Conservation (phyloP, 306 rosid genomes). For the Vigna nakashimae region DNA sequence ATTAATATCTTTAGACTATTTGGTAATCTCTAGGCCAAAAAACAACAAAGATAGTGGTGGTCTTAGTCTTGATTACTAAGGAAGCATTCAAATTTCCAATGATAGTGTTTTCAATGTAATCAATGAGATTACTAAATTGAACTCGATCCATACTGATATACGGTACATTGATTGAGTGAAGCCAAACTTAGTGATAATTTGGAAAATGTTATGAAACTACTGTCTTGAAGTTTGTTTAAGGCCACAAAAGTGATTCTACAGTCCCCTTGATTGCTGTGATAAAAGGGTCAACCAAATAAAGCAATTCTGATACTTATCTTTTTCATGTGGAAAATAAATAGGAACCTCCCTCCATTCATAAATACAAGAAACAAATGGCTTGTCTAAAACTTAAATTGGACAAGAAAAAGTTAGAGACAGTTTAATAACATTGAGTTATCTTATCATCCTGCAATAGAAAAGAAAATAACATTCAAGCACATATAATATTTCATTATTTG, state of each 20-base stretch:
- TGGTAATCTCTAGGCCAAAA: not conserved
- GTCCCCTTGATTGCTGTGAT: not conserved
- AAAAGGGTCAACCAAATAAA: not conserved
- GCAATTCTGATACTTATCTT: not conserved
- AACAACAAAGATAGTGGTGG: not conserved
- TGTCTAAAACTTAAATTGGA: slow-evolving; percentile 13
- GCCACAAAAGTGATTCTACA: too few species aligned
- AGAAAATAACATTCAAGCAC: slow-evolving; percentile 43
- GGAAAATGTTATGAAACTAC: too few species aligned
- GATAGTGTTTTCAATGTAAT: not conserved
- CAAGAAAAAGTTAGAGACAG: not conserved
- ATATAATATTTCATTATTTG: slow-evolving; percentile 54
- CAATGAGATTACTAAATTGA: not conserved
- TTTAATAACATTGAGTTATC: slow-evolving; percentile 29
- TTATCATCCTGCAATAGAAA: slow-evolving; percentile 33
- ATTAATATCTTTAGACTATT: too few species aligned
- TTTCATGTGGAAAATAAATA: not conserved
- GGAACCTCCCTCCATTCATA: slow-evolving; percentile 2
- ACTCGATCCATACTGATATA: not conserved
- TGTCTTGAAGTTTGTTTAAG: too few species aligned
- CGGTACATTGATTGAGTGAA: not conserved
- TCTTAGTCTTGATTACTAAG: too few species aligned
- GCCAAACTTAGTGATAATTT: not conserved
- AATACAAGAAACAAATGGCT: not conserved
- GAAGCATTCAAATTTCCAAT: not conserved